Percentiles rank a stretch among this genome's conserved stretches.
phyloP scores from a whole-genome alignment of 179 eudicot genomes.

The Camellia oleifera region DNA sequence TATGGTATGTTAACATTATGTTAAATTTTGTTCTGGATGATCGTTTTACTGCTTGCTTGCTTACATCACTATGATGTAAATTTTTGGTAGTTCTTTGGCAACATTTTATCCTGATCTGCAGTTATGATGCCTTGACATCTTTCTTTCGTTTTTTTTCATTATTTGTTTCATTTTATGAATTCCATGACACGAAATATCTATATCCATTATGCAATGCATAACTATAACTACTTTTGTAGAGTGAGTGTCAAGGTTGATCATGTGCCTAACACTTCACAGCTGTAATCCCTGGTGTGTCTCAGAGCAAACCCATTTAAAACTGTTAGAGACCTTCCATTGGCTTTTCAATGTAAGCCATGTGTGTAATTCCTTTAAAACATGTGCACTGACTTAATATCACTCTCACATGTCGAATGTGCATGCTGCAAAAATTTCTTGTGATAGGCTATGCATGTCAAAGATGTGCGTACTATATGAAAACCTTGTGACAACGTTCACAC shows the following conservation, averaged over 20 bases:
- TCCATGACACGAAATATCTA: neutral
- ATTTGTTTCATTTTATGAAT: neutral
- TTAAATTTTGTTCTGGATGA: neutral
- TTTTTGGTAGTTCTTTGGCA: constrained; percentile 3
- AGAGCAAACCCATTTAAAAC: neutral
- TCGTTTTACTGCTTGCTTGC: neutral
- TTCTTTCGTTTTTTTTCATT: neutral
- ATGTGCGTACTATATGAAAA: neutral
- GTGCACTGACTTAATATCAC: neutral
- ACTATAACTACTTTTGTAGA: neutral
- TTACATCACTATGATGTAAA: neutral
- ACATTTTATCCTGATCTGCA: neutral
- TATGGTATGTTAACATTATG: constrained; percentile 44
- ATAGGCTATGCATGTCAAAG: neutral
- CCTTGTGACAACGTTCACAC: neutral
- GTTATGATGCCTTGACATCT: too few species aligned
- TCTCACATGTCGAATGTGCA: neutral
- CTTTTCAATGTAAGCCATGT: neutral
- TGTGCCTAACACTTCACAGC: too few species aligned
- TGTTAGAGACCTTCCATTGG: neutral
- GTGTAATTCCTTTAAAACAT: neutral
- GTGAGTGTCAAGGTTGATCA: too few species aligned
- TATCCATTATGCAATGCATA: neutral
- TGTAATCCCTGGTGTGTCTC: neutral
- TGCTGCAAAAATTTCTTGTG: neutral